Base-by-base conservation (phyloP, 2,329 filamentous ascomycete species). In the Aureobasidium mangrovei region DNA sequence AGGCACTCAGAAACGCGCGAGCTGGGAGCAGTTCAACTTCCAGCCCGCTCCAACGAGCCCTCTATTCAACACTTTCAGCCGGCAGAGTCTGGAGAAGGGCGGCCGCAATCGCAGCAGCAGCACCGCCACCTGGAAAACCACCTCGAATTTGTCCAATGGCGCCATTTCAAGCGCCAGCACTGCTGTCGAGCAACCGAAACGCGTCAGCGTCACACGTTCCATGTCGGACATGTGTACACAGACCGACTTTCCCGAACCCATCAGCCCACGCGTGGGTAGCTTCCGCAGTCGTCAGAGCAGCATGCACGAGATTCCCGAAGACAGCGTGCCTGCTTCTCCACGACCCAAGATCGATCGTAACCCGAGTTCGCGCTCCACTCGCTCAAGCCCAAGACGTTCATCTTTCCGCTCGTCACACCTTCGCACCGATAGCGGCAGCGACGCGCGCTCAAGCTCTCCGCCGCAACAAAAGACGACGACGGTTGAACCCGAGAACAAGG, bases 21-120 rank as follows among this genome's bases (percentile, higher is more conserved):
- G 80, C 27, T 89, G 85, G 72, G 88, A 85, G 56, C 81, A 86
- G 61, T 94, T 96, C 67, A 88, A 91, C 64, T 93, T 88, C 69
- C 83, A 83, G 60, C 86, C 88, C 3, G 82, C 78, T 51, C 85
- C 88, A 1, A 81, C 81, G 7, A 95, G 88, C 67, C 88, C 90
- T 1, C 72, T 83, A 36, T 82, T 75, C 68, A 72, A 67, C 69
- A 83, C 73, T 68, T 81, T 79, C 61, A 67, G 68, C 36, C 70
- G 86, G 57, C 82, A 81, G 64, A 95, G 88, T 69, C 72, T 83
- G 26, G 63, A 67, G 12, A 48, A 59, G 10, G 86, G 90, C 58
- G 86, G 84, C 7, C 67, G 68, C 43, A 65, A 64, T 32, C 61
- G 64, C 38, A 63, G 63, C 29, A 75, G 72, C 56, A 64, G 85